These are phyloP conservation scores for Trichomonascaceae sp. DNA, from an alignment of 1,139 yeast species.

Conservation along the genomic window DNA sequence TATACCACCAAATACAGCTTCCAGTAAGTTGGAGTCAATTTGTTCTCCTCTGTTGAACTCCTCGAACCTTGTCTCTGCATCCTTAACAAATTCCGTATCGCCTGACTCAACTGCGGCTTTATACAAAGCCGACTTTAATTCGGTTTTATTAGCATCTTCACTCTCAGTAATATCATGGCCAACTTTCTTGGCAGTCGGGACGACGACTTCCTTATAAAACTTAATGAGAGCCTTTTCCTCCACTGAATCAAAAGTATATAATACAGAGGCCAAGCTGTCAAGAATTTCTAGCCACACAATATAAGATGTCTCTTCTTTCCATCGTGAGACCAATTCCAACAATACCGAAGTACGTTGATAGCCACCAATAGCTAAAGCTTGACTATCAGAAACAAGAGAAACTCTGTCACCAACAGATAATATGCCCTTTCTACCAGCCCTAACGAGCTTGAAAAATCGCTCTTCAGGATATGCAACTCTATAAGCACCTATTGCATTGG, in stretches of 20 bases:
- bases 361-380: constrained; percentile 67
- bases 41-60: constrained; percentile 21
- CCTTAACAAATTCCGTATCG: constrained; percentile 47
- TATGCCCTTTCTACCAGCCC: constrained; percentile 58
- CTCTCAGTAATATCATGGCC: constrained; percentile 66
- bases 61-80: not conserved
- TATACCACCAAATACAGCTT: constrained; percentile 55
- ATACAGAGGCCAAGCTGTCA: constrained; percentile 38
- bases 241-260: constrained; percentile 60
- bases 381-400: constrained; percentile 80
- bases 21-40: constrained; percentile 75
- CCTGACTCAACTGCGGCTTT: constrained; percentile 65
- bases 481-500: constrained; percentile 77
- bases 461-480: constrained; percentile 71
- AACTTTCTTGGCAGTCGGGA: constrained; percentile 48
- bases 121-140: constrained; percentile 68
- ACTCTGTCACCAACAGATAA: constrained; percentile 79
- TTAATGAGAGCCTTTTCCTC: constrained; percentile 36
- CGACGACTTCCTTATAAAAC: constrained; percentile 56
- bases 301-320: constrained; percentile 49
- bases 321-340: constrained; percentile 55
- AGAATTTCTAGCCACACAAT: constrained; percentile 70
- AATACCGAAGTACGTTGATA: constrained; percentile 61
- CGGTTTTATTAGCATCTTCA: constrained; percentile 67
- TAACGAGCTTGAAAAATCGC: constrained; percentile 69